phyloP scores from a whole-genome alignment of 2,329 filamentous ascomycete species.

The Xylaria sp. region DNA sequence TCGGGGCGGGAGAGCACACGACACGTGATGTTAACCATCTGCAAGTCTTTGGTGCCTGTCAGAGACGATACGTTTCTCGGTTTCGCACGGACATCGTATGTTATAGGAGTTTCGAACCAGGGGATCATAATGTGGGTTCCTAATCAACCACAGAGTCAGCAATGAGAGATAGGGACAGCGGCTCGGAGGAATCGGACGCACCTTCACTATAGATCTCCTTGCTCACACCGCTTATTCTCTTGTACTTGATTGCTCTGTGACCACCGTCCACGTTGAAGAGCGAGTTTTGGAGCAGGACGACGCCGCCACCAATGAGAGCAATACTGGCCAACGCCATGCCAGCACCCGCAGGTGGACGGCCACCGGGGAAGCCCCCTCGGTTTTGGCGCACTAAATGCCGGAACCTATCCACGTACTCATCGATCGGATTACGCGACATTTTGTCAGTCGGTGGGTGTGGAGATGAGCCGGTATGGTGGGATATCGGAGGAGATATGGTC shows the following conservation, averaged over 20 bases:
- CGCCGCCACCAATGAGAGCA: slow-evolving; percentile 59
- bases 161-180: background rate
- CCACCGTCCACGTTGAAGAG: slow-evolving; percentile 93
- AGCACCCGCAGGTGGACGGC: slow-evolving; percentile 55
- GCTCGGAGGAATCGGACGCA: slow-evolving; percentile 51
- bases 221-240: slow-evolving; percentile 88
- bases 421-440: slow-evolving; percentile 49
- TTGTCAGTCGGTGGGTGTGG: slow-evolving; percentile 30
- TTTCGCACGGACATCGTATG: slow-evolving; percentile 98
- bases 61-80: slow-evolving; percentile 96
- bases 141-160: slow-evolving; percentile 50
- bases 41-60: slow-evolving; percentile 97
- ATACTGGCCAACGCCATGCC: slow-evolving; percentile 55
- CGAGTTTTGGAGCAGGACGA: slow-evolving; percentile 66
- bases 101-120: slow-evolving; percentile 96
- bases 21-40: slow-evolving; percentile 99
- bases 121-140: slow-evolving; percentile 93
- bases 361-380: slow-evolving; percentile 55
- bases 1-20: slow-evolving; percentile 95
- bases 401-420: slow-evolving; percentile 45
- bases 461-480: slow-evolving; percentile 12
- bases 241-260: slow-evolving; percentile 99
- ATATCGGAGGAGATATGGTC: background rate
- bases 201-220: slow-evolving; percentile 98
- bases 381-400: slow-evolving; percentile 48